phyloP scores from a whole-genome alignment of 2,329 filamentous ascomycete species.

The Fusarium marasasianum region DNA sequence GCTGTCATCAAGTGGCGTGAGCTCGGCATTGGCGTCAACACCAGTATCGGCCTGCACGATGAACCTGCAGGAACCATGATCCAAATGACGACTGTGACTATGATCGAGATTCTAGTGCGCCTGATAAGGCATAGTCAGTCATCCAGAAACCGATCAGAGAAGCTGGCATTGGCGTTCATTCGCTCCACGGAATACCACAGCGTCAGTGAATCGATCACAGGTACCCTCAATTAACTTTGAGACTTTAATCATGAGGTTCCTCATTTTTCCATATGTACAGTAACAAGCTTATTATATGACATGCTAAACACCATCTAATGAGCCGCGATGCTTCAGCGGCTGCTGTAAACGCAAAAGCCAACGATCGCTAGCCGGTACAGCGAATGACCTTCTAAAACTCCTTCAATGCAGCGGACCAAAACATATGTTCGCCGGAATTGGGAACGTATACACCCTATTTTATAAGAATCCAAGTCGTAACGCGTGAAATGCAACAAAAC shows the following conservation, averaged over 20 bases:
- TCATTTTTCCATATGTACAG: conserved; percentile 30
- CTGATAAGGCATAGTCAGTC: neutral
- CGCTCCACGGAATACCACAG: neutral
- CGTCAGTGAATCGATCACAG: neutral
- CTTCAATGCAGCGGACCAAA: neutral
- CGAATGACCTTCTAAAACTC: conserved; percentile 15
- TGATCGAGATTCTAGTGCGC: neutral
- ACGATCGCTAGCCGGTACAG: conserved; percentile 5
- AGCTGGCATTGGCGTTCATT: neutral
- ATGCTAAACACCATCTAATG: conserved; percentile 9
- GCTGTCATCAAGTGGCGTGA: neutral
- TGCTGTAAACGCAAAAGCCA: conserved; percentile 2
- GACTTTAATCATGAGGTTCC: neutral
- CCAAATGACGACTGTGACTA: neutral
- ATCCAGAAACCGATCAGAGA: neutral
- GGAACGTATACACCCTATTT: conserved; percentile 4
- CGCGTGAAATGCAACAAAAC: conserved; percentile 27
- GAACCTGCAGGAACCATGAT: conserved; percentile 10
- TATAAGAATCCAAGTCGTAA: conserved; percentile 35
- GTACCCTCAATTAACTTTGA: neutral
- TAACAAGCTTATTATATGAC: conserved; percentile 25
- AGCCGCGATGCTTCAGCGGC: neutral
- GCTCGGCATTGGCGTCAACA: neutral
- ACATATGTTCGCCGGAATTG: neutral
- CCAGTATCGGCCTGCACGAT: neutral